Evolutionary conservation across 345 rosid species (phyloP), one percentile per base, ranked within the genome.

Genomic region (Euphorbia lathyris): DNA sequence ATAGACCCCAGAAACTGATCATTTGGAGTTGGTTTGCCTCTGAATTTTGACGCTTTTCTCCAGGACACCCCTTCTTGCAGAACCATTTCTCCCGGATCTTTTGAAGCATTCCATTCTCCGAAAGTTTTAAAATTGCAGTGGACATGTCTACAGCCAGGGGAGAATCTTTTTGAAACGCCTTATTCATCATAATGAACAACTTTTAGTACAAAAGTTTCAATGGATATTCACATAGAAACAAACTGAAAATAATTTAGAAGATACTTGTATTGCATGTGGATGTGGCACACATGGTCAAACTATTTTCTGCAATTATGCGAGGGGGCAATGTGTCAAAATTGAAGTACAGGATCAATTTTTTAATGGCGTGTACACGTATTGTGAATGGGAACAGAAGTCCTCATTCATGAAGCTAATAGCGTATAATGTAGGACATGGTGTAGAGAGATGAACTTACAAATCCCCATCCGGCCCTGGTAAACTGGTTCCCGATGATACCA

Each of bases 381-480:
- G 17, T 45, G 51, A 13, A 12, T 47, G 51, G 51, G 14, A 14
- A 3, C 19, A 3, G 5, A 14, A 47, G 19, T 47, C n/a, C 52
- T 13, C 9, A 11, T 16, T 30, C 5, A 32, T 32, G 36, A 32
- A 5, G 3, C 5, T 32, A 32, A 2, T 8, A 26, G 27, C 10
- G 45, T 9, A 20, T 11, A 17, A 10, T 10, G 32, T 42, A 12
- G 20, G 47, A 40, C 13, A 45, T 11, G 58, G 61, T 47, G 72
- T 48, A 48, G 47, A 58, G 52, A 23, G 67, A 76, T 38, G 60
- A 65, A 86, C 98, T 89, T 85, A 94, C 98, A 40, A 94, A 94
- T 78, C 98, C 98, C 97, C 97, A 94, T 68, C 97, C 98, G 48
- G 83, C 82, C 68, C 68, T 85, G 70, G 90, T 91, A 79, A 94